Conservation (phyloP, 352 stramenopile genomes). For the Phytopythium litorale region DNA sequence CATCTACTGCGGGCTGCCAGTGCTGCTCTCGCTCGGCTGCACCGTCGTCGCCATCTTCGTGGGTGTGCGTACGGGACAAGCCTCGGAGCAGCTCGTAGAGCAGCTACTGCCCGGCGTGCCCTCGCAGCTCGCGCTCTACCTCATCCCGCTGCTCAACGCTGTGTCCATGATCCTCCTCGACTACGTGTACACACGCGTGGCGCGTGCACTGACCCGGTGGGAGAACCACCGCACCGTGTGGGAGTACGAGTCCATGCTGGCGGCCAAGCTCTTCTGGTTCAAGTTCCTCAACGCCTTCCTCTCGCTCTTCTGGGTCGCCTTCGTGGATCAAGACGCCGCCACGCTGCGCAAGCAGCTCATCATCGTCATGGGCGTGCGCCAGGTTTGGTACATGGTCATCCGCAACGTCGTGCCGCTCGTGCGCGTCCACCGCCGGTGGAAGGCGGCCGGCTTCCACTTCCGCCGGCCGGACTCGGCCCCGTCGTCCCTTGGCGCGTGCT, state of each 20-base stretch:
- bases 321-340: slow-evolving; percentile 48
- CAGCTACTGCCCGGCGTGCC: slow-evolving; percentile 36
- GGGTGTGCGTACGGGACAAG: slow-evolving; percentile 36
- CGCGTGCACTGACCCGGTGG: slow-evolving; percentile 56
- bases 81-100: slow-evolving; percentile 19
- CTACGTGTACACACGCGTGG: slow-evolving; percentile 60
- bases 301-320: slow-evolving; percentile 76
- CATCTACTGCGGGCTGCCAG: slow-evolving; percentile 52
- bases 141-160: slow-evolving; percentile 62
- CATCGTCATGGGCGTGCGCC: slow-evolving; percentile 65
- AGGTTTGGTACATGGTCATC: slow-evolving; percentile 61
- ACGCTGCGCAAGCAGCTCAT: slow-evolving; percentile 60
- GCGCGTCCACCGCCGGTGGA: slow-evolving; percentile 42
- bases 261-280: slow-evolving; percentile 74
- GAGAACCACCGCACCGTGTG: slow-evolving; percentile 79
- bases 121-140: slow-evolving; percentile 32
- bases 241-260: slow-evolving; percentile 78
- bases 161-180: slow-evolving; percentile 72
- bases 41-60: slow-evolving; percentile 57
- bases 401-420: slow-evolving; percentile 53
- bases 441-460: slow-evolving; percentile 33
- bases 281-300: slow-evolving; percentile 84
- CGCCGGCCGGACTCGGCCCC: not conserved
- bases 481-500: slow-evolving; percentile 1
- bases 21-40: slow-evolving; percentile 51